Evolutionary conservation across 2,329 filamentous ascomycete species (phyloP), one percentile per base, ranked within the genome.

Genomic region (Pseudogymnoascus sp.): DNA sequence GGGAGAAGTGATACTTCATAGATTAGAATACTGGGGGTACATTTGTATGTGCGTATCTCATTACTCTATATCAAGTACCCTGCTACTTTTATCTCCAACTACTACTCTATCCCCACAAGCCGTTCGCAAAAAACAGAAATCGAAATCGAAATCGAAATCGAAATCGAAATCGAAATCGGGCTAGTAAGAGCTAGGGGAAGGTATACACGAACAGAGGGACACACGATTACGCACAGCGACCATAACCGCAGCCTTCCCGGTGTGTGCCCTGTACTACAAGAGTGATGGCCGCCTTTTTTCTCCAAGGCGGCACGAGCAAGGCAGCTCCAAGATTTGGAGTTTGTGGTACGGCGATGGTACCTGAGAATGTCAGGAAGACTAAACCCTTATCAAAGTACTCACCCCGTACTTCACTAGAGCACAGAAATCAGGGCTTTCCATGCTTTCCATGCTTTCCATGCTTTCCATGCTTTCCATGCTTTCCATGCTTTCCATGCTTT

Each of bases 81-180:
- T 26, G 18, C 40, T 47, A 47, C 23, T 16, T 11, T 34, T 34
- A 10, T 34, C 31, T 34, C 29, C 37, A 16, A 40, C 37, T 51
- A 47, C 45, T 51, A 47, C 45, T 51, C 45, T 51, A 29, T 51
- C 45, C 45, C 45, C 45, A 51, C 45, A 51, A 51, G 45, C 45
- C 45, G 45, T 51, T 51, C 45, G 45, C 45, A 29, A 29, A 29
- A 23, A 51, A 51, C 7, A 12, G 12, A 26, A 18, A 26, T 26
- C 26, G 26, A n/a, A 21, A 21, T 3, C 2, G 21, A 21, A 21
- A 21, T 21, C 21, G 21, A 21, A 21, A 21, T 21, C 21, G 21
- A 21, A 21, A 21, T 21, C 21, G 21, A 21, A 21, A 21, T 21
- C 37, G 12, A 26, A 18, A 29, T 29, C 26, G 26, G 7, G 26